Conservation (phyloP, 1,284 basidiomycete genomes). For the Fomitopsis betulina region DNA sequence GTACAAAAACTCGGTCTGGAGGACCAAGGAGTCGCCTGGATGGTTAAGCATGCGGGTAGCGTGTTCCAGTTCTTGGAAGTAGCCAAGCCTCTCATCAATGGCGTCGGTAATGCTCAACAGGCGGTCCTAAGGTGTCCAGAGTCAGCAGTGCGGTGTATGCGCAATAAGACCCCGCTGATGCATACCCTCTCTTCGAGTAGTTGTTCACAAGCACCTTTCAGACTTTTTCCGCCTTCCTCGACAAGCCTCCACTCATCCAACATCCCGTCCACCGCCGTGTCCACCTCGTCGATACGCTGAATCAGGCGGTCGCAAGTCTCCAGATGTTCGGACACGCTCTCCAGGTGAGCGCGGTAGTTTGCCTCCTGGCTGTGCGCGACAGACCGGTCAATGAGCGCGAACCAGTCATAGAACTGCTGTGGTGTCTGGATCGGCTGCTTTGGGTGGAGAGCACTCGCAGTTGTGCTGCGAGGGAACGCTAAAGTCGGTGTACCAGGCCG, state of each 20-base stretch:
- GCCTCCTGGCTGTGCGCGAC: constrained; percentile 90
- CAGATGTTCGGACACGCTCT: constrained; percentile 68
- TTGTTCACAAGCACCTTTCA: constrained; percentile 88
- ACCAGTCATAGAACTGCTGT: constrained; percentile 95
- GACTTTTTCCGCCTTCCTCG: constrained; percentile 80
- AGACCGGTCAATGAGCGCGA: constrained; percentile 78
- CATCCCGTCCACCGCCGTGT: constrained; percentile 76
- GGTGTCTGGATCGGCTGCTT: constrained; percentile 77
- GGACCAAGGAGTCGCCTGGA: constrained; percentile 85
- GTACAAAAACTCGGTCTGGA: constrained; percentile 85
- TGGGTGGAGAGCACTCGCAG: constrained; percentile 55
- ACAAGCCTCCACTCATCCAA: constrained; percentile 79
- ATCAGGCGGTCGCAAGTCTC: constrained; percentile 72
- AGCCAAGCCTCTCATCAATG: constrained; percentile 75
- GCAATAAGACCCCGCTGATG: constrained; percentile 14
- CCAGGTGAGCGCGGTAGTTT: constrained; percentile 81
- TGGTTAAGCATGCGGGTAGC: constrained; percentile 90
- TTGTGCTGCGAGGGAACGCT: constrained; percentile 22
- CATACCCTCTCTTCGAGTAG: constrained; percentile 81
- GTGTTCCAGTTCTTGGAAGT: constrained; percentile 88
- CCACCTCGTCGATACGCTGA: constrained; percentile 65
- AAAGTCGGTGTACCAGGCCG: constrained; percentile 31
- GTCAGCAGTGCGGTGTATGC: not conserved
- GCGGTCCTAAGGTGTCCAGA: constrained; percentile 47
- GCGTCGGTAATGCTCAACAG: constrained; percentile 75